These are phyloP conservation scores for Arabis hirsuta DNA, from an alignment of 345 rosid species.

Conservation along the genomic window DNA sequence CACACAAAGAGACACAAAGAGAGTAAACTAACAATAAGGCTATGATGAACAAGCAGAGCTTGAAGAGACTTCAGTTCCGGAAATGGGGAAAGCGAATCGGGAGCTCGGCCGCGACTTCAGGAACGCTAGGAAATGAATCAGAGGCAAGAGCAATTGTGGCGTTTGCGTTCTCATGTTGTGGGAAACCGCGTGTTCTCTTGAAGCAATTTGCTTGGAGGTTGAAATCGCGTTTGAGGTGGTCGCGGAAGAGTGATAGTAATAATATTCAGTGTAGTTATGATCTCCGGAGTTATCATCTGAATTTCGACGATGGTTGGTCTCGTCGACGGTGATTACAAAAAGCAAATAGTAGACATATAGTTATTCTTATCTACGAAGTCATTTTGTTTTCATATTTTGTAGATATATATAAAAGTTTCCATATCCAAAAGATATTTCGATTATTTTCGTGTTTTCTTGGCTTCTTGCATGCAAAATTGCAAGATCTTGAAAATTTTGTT, in stretches of 20 bases:
- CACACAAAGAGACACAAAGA: slow-evolving; percentile 17
- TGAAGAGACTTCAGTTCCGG: slow-evolving; percentile 47
- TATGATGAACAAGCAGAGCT: slow-evolving; percentile 43
- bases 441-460: background rate
- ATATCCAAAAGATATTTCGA: background rate
- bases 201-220: slow-evolving; percentile 47
- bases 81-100: slow-evolving; percentile 48
- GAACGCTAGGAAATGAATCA: slow-evolving; percentile 23
- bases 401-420: slow-evolving; percentile 25
- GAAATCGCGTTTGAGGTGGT: slow-evolving; percentile 46
- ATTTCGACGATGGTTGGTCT: slow-evolving; percentile 52
- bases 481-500: background rate
- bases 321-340: slow-evolving; percentile 23
- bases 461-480: background rate
- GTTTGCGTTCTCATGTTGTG: slow-evolving; percentile 43
- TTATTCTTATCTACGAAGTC: background rate
- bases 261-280: slow-evolving; percentile 50
- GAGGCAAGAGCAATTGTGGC: slow-evolving; percentile 41
- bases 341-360: too few species aligned
- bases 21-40: slow-evolving; percentile 15
- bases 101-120: slow-evolving; percentile 27
- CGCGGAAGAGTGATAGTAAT: slow-evolving; percentile 32
- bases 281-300: slow-evolving; percentile 48
- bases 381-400: slow-evolving; percentile 16
- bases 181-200: slow-evolving; percentile 29